Percentiles rank a stretch among this genome's conserved stretches.
Evolutionary conservation across 306 rosid genomes (phyloP).

Genomic region (Quercus gilva): DNA sequence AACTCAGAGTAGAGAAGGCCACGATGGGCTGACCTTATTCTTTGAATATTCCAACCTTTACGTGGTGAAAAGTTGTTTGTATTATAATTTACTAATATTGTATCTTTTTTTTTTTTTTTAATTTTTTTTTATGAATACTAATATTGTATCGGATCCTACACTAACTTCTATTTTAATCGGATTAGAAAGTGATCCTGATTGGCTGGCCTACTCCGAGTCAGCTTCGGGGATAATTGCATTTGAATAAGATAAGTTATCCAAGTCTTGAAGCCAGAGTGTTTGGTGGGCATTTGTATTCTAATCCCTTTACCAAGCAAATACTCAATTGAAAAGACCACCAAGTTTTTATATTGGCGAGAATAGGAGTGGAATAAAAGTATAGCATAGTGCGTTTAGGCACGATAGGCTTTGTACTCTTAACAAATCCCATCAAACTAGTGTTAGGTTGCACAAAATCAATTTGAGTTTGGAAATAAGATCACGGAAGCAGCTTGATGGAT

Average conservation of each 20-base stretch:
- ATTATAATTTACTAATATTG: conserved; percentile 16
- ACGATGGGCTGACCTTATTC: conserved; percentile 17
- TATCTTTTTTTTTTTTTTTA: too few species aligned
- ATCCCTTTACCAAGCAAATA: too few species aligned
- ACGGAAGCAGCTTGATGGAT: too few species aligned
- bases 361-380: too few species aligned
- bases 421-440: too few species aligned
- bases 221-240: conserved; percentile 11
- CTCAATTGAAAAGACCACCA: too few species aligned
- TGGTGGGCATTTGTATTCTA: conserved; percentile 7
- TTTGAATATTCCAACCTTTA: conserved; percentile 32
- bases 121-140: too few species aligned
- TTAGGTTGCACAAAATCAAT: too few species aligned
- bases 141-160: conserved; percentile 18
- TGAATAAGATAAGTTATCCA: conserved; percentile 16
- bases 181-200: conserved; percentile 26
- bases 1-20: neutral
- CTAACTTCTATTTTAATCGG: conserved; percentile 29
- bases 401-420: too few species aligned
- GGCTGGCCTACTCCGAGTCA: conserved; percentile 37
- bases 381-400: too few species aligned
- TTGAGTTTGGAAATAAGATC: too few species aligned
- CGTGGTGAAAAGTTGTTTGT: conserved; percentile 18
- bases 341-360: too few species aligned
- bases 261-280: conserved; percentile 9